Base-by-base conservation (phyloP, 805 yeast genomes). In the Peterozyma toletana region DNA sequence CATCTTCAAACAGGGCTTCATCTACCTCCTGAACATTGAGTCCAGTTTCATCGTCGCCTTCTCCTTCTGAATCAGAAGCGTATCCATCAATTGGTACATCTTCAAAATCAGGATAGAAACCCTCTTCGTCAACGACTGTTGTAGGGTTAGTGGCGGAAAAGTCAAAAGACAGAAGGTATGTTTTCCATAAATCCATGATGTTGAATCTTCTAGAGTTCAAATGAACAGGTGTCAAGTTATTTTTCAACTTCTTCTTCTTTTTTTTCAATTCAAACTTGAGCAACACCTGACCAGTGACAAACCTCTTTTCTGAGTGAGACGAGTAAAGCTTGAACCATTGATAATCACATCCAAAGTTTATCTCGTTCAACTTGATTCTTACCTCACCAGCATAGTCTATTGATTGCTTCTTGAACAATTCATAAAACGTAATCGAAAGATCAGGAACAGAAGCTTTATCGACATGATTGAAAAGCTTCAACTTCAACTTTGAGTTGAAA, bases 351-450 rank as follows among this genome's bases (percentile, higher is more conserved):
- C 49, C 57, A 27, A 37, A 36, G 11, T 46, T 37, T 10, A 59
- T 35, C 21, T 53, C 59, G 13, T 51, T 35, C 16, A 58, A 37
- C 1, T 58, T 52, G 1, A 59, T 33, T 35, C 64, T 48, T 21
- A 58, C 41, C 39, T 59, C 64, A 9, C 64, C 64, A 15, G 58
- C 35, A 40, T 59, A 59, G 14, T 50, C 52, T 36, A 34, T 21
- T 2, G 35, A 43, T n/a, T 34, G 36, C 17, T 38, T 17, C 27
- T 33, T 40, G 16, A 37, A 43, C n/a, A 40, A 37, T 17, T 44
- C 47, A 14, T 17, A 40, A 27, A 44, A 41, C 13, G 40, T 40
- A 15, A 44, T 40, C 9, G 35, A 36, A 30, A 44, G 30, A 11
- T 30, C 13, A 11, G 46, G 43, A 5, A 14, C 33, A 11, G 38